Evolutionary conservation across 805 yeast species (phyloP), one percentile per base, ranked within the genome.

Genomic region (Lipomyces sp.): DNA sequence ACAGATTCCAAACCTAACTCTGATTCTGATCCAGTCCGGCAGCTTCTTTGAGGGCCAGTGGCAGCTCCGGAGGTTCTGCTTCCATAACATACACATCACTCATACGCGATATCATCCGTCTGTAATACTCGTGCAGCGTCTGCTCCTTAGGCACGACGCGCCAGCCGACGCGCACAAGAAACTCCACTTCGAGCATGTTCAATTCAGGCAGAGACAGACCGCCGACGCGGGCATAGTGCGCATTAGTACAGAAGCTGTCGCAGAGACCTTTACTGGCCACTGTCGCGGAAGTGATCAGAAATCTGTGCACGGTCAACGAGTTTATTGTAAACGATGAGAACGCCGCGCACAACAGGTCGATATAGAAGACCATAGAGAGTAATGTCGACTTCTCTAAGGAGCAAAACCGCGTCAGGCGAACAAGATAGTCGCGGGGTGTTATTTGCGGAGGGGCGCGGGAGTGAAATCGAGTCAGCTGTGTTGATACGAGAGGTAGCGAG

Each of bases 181-280:
- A 89, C 67, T 93, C 98, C 46, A 85, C 81, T 65, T 91, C 98
- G 41, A 91, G 73, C 48, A 91, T 75, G 67, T 93, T 93, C 59
- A 90, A 72, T 65, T 89, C 97, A 52, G 81, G 76, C 42, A 84
- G 71, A 38, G 87, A 87, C 3, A 89, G 84, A 53, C 98, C 98
- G 2, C 98, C 98, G 19, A 93, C 97, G 65, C 85, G 86, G 11
- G 98, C 95, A 63, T 93, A 91, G 67, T 93, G 96, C 39, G 83
- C 78, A 68, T 90, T 91, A 14, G 96, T 88, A 69, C 93, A 90
- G 68, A 93, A 91, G 23, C 90, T 84, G 69, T 91, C 98, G 68
- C 96, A 89, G 58, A 89, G 74, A 1, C 95, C 91, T 66, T 91
- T 91, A 57, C 91, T 83, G 0, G 93, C 95, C 1, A 91, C 80